Conservation (phyloP, 169 alveolate genomes). For the Cryptosporidium ubiquitum region DNA sequence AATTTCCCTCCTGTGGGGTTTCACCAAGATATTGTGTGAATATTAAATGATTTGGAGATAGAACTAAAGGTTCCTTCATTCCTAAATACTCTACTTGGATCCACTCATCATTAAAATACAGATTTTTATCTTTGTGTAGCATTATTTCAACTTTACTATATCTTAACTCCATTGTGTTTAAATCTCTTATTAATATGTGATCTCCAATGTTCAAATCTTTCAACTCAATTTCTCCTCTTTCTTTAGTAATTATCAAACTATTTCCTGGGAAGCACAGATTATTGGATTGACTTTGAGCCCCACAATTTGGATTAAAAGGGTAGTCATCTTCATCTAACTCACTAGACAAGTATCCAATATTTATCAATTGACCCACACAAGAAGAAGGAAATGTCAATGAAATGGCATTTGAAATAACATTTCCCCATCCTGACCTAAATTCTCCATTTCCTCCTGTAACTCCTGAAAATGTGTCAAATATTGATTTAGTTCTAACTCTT, state of each 20-base stretch:
- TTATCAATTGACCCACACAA: conserved; percentile 46
- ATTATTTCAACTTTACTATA: conserved; percentile 38
- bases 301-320: conserved; percentile 52
- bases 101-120: conserved; percentile 51
- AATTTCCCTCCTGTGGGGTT: conserved; percentile 47
- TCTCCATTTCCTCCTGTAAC: background rate
- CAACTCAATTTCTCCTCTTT: conserved; percentile 43
- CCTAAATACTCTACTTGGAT: conserved; percentile 15
- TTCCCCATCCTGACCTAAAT: conserved; percentile 69
- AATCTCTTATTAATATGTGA: conserved; percentile 13
- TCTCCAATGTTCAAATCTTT: conserved; percentile 33
- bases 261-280: conserved; percentile 67
- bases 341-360: conserved; percentile 49
- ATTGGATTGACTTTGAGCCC: conserved; percentile 60
- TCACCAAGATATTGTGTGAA: conserved; percentile 31
- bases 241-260: conserved; percentile 1
- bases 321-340: conserved; percentile 68
- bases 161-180: conserved; percentile 24
- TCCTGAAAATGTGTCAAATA: conserved; percentile 27
- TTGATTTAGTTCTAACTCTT: conserved; percentile 21
- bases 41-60: conserved; percentile 58
- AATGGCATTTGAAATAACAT: conserved; percentile 55
- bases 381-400: conserved; percentile 62
- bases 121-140: conserved; percentile 43
- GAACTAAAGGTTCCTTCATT: conserved; percentile 22